Evolutionary conservation across 192 early-diverging fungal genomes (phyloP), one percentile per base, ranked within the genome.

Genomic region (Coemansia sp.): DNA sequence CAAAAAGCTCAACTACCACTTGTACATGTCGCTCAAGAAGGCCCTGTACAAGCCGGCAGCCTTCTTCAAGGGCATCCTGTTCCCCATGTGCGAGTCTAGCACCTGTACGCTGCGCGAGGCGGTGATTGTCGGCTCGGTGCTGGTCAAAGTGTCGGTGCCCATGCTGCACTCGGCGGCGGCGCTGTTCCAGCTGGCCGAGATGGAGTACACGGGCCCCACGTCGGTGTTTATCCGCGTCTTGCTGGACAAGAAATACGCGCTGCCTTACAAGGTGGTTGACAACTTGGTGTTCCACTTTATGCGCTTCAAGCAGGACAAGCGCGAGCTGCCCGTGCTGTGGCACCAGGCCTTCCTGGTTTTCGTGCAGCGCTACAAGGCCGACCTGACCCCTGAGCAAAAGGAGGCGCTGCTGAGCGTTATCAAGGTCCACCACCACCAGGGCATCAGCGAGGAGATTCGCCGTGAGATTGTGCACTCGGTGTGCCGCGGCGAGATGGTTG

Each of bases 191-290:
- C 77, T 99, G 65, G 93, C 95, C 11, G 95, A 99, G 64, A 96
- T 99, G 97, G 94, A 96, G 36, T 99, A 99, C 84, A 91, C 93
- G 37, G 96, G 94, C 66, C 90, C 97, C 62, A 95, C 93, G 75
- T 89, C 86, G 46, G 79, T 97, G 67, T 99, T 99, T 73, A 94
- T 99, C 62, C 94, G 95, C 57, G 85, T 99, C 51, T 82, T 99
- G 51, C 85, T 99, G 18, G 97, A 99, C 79, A 99, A 98, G 70
- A 99, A 99, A 79, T 98, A 97, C 62, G 95, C 97, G 2, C 82
- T 98, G 69, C 97, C 95, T 1, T 99, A 89, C 88, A 95, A 95
- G 83, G 95, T 97, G 21, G 89, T 99, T 16, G 95, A 98, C 71
- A 88, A 91, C 24, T 71, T 99, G 34, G 97, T 99, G n/a, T 90